These are phyloP conservation scores for Backusella luteola DNA, from an alignment of 192 early-diverging fungal genomes.

Conservation along the genomic window DNA sequence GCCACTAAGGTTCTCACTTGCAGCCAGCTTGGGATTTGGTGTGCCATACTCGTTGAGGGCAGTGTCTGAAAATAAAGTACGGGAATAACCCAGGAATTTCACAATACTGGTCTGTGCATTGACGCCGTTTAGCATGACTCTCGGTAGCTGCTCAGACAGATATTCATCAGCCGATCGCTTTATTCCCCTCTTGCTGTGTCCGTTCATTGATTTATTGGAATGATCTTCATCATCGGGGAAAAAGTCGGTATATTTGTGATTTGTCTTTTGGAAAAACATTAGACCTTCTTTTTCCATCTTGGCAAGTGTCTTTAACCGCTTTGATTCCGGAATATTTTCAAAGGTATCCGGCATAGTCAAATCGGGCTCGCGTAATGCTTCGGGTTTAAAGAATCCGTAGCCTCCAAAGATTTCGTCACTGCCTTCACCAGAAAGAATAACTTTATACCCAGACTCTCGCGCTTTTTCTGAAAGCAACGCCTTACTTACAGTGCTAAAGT, in stretches of 20 bases:
- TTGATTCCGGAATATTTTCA: not conserved
- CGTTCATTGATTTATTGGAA: not conserved
- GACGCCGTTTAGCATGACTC: not conserved
- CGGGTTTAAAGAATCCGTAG: not conserved
- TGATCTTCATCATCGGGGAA: not conserved
- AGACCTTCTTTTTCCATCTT: not conserved
- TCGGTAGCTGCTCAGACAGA: not conserved
- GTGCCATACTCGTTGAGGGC: not conserved
- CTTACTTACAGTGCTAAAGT: not conserved
- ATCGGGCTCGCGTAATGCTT: not conserved
- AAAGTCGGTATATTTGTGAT: not conserved
- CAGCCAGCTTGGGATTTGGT: not conserved
- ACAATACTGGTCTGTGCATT: not conserved
- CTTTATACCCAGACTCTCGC: not conserved
- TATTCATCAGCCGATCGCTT: not conserved
- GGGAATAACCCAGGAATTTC: not conserved
- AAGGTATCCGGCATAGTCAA: not conserved
- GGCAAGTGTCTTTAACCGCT: not conserved
- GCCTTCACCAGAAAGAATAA: not conserved
- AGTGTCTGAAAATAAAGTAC: not conserved
- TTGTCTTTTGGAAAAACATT: not conserved
- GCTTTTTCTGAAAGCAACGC: not conserved
- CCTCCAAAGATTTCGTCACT: not conserved
- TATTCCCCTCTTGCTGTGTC: not conserved
- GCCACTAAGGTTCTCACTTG: not conserved